phyloP scores from a whole-genome alignment of 257 asterid genomes.

The Jasminum sambac region DNA sequence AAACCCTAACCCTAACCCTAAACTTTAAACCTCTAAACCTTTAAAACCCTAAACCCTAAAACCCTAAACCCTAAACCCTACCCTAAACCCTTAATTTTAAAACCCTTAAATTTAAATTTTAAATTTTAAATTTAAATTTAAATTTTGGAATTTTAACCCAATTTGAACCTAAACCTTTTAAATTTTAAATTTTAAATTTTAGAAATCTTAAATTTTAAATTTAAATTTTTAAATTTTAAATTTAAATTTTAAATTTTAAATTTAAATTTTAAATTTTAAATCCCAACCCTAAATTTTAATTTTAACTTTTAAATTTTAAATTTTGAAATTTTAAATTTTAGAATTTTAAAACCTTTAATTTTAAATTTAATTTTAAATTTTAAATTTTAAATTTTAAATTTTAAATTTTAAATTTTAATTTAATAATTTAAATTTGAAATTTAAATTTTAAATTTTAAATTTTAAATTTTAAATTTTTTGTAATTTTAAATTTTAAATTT shows the following conservation, averaged over 20 bases:
- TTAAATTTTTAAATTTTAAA: constrained; percentile 16
- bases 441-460: constrained; percentile 16
- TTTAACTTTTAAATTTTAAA: constrained; percentile 16
- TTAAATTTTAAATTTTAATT: constrained; percentile 8
- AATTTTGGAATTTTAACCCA: constrained; percentile 15
- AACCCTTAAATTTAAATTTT: constrained; percentile 13
- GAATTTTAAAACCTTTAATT: constrained; percentile 5
- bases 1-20: no score
- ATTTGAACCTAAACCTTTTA: neutral
- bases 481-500: constrained; percentile 6
- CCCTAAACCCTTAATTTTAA: constrained; percentile 17
- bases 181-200: constrained; percentile 6
- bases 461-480: constrained; percentile 18
- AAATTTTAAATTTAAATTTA: no score
- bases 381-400: constrained; percentile 13
- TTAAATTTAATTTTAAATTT: constrained; percentile 12
- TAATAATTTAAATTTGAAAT: constrained; percentile 16
- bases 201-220: constrained; percentile 12
- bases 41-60: constrained; percentile 17
- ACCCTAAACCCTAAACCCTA: constrained; percentile 22
- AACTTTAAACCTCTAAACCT: no score
- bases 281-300: constrained; percentile 5
- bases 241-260: constrained; percentile 7
- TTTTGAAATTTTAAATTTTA: neutral
- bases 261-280: constrained; percentile 11